Percentiles rank a stretch among this genome's conserved stretches.
Evolutionary conservation across 2,329 filamentous ascomycete species (phyloP).

Genomic region (Botryotinia narcissicola): DNA sequence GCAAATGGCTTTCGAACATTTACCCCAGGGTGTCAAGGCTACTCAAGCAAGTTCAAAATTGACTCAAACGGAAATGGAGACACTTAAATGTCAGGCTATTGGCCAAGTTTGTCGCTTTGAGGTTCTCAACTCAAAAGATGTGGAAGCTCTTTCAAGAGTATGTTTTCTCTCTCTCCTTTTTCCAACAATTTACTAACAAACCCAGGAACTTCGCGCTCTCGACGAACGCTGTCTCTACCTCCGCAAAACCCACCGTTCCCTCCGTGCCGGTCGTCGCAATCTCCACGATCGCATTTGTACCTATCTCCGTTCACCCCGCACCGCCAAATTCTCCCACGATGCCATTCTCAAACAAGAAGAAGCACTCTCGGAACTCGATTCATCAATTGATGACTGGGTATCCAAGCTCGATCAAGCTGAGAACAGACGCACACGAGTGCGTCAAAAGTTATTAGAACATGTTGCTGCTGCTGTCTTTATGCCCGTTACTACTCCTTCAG

Average conservation of each 20-base stretch:
- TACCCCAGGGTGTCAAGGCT: conserved; percentile 58
- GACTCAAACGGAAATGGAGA: conserved; percentile 47
- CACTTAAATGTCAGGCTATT: conserved; percentile 58
- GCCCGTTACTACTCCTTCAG: not conserved
- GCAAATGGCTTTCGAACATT: conserved; percentile 55
- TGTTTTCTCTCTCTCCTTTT: not conserved
- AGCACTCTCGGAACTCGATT: conserved; percentile 71
- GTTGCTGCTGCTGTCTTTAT: conserved; percentile 66
- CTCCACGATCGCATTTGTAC: conserved; percentile 75
- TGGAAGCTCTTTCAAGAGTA: conserved; percentile 64
- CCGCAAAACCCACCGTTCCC: conserved; percentile 70
- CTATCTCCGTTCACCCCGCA: conserved; percentile 69
- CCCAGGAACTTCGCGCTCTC: conserved; percentile 68
- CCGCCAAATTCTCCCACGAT: conserved; percentile 70
- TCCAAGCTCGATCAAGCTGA: conserved; percentile 77
- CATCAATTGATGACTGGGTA: conserved; percentile 78
- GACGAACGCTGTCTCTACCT: conserved; percentile 78
- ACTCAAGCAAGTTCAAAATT: conserved; percentile 52
- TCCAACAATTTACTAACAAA: conserved; percentile 9
- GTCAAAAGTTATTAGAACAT: conserved; percentile 79
- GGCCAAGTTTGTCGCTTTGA: conserved; percentile 63
- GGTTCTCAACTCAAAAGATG: conserved; percentile 60
- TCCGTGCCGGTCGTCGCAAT: conserved; percentile 72
- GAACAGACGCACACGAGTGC: conserved; percentile 70
- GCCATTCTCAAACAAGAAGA: conserved; percentile 78